Percentiles rank a stretch among this genome's conserved stretches.
phyloP scores from a whole-genome alignment of 768 basidiomycete genomes.

The Leucosporidium yakuticum region DNA sequence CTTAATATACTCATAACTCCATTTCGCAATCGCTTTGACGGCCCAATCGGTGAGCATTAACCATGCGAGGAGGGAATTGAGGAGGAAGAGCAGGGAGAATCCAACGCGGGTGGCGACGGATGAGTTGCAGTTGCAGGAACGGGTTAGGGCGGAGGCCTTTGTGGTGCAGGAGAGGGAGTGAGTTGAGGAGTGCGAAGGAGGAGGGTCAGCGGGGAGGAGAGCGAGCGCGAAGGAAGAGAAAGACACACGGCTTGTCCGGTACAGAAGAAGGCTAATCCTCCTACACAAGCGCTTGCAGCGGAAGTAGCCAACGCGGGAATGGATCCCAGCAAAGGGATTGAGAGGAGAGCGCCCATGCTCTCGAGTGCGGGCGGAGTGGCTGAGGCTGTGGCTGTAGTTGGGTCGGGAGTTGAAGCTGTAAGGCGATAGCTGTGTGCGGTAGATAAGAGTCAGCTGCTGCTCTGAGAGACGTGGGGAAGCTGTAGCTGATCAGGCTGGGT shows the following conservation, averaged over 20 bases:
- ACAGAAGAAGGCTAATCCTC: conserved; percentile 53
- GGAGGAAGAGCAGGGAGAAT: conserved; percentile 78
- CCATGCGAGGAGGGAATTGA: conserved; percentile 96
- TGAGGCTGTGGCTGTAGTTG: not conserved
- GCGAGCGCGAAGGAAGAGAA: not conserved
- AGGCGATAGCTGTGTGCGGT: too few species aligned
- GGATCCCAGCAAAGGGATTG: conserved; percentile 46
- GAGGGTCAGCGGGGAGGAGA: too few species aligned
- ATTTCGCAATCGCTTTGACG: conserved; percentile 78
- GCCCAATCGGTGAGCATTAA: conserved; percentile 86
- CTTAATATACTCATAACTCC: conserved; percentile 95
- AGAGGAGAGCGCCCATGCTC: conserved; percentile 47
- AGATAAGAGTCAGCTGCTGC: too few species aligned
- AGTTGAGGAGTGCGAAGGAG: too few species aligned
- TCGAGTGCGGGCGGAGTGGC: not conserved
- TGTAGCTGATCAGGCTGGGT: too few species aligned
- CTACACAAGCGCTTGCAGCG: conserved; percentile 64
- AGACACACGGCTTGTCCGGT: conserved; percentile 28
- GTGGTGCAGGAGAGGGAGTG: too few species aligned
- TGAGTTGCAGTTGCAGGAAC: conserved; percentile 98
- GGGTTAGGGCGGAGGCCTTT: conserved; percentile 51
- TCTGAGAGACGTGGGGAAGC: too few species aligned
- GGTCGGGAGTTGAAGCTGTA: too few species aligned
- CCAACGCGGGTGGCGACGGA: conserved; percentile 62
- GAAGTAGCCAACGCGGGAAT: conserved; percentile 52